Conservation (phyloP, 768 basidiomycete genomes). For the Lyophyllum semitale region DNA sequence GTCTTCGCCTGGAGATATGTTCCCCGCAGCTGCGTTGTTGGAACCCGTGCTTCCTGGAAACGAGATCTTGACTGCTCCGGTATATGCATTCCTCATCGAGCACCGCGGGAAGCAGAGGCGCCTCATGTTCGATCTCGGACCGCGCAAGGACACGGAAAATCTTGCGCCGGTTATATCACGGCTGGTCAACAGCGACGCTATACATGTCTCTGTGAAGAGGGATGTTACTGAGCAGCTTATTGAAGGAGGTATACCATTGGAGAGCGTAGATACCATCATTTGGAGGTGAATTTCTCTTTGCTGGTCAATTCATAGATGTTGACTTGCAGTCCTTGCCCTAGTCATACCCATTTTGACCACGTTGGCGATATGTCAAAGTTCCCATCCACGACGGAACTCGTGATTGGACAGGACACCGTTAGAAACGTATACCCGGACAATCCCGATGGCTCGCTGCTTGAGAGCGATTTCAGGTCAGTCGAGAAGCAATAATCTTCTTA, state of each 20-base stretch:
- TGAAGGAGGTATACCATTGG: not conserved
- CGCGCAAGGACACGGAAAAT: constrained; percentile 2
- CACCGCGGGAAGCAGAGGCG: not conserved
- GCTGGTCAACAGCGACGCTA: not conserved
- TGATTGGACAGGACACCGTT: not conserved
- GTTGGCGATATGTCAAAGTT: constrained; percentile 1
- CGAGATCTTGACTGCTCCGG: not conserved
- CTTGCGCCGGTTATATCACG: not conserved
- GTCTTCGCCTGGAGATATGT: not conserved
- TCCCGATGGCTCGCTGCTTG: not conserved
- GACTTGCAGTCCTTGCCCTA: not conserved
- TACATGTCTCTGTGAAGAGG: not conserved
- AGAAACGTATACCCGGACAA: not conserved
- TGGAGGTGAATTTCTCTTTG: not conserved
- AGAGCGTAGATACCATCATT: too few relatives aligned
- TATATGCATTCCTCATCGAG: constrained; percentile 1
- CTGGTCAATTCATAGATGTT: not conserved
- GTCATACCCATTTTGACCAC: constrained; percentile 3
- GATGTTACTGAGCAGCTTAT: not conserved
- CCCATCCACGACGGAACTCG: not conserved
- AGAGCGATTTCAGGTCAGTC: too few relatives aligned
- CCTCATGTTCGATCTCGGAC: constrained; percentile 2
- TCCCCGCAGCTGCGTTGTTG: not conserved
- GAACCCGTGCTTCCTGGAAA: not conserved
- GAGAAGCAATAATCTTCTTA: not conserved